phyloP scores from a whole-genome alignment of 208 protist genomes.

The Balamuthia mandrillaris region DNA sequence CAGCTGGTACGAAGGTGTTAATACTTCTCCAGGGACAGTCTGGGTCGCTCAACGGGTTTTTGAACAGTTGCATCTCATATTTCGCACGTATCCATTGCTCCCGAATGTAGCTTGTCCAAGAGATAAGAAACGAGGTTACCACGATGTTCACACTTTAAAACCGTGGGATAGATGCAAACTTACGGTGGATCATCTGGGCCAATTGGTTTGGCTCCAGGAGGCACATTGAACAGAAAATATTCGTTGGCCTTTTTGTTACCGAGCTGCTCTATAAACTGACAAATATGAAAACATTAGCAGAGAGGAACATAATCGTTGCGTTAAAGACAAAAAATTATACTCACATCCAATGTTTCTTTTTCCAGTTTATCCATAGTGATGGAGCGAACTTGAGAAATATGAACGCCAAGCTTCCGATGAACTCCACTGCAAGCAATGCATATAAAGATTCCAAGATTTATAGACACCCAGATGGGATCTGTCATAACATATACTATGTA shows the following conservation, averaged over 20 bases:
- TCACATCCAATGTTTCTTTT: background rate
- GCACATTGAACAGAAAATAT: too few species aligned
- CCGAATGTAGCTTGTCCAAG: background rate
- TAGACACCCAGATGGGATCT: slow-evolving; percentile 54
- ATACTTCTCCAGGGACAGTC: too few species aligned
- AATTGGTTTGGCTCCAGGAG: too few species aligned
- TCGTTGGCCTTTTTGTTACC: slow-evolving; percentile 19
- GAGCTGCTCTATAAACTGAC: slow-evolving; percentile 25
- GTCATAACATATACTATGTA: background rate
- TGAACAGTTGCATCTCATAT: background rate
- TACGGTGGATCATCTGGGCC: too few species aligned
- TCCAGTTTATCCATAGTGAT: slow-evolving; percentile 34
- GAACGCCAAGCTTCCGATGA: slow-evolving; percentile 42
- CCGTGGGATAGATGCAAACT: too few species aligned
- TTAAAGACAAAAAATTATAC: background rate
- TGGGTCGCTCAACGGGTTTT: too few species aligned
- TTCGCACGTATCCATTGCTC: slow-evolving; percentile 29
- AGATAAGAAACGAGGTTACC: too few species aligned
- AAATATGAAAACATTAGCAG: background rate
- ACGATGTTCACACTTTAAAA: too few species aligned
- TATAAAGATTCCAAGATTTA: slow-evolving; percentile 58
- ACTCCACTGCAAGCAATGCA: slow-evolving; percentile 59
- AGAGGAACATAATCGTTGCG: background rate
- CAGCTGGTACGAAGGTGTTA: too few species aligned
- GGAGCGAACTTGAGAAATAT: slow-evolving; percentile 33